Evolutionary conservation across 495 filamentous ascomycete genomes (phyloP), one percentile per base, ranked within the genome.

Genomic region (Penicillium taxi): DNA sequence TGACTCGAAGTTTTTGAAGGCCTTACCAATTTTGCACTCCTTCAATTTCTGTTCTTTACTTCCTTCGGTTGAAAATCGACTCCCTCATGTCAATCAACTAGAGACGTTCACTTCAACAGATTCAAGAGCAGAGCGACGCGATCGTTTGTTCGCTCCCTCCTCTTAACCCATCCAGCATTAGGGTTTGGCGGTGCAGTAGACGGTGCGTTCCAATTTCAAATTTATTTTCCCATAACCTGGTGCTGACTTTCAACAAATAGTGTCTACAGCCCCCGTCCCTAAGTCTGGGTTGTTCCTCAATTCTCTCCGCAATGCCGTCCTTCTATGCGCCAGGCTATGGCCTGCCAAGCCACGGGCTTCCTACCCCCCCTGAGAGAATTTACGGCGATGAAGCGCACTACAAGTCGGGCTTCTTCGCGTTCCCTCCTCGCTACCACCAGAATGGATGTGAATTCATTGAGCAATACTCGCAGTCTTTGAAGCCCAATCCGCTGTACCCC

Each of bases 371-470:
- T 43, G 63, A 70, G 42, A 40, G 67, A 48, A 52, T 58, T 42
- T 54, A 43, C 36, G 52, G 53, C 55, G 65, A 67, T 36, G 58
- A 53, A 11, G 47, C 62, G 26, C 64, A 62, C 49, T 70, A 66
- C 50, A 50, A 58, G 23, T 41, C 63, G 36, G 58, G 54, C 32
- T 58, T 61, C 27, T 50, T 65, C 26, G 63, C 57, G 27, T 70
- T 67, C 41, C 62, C 63, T 20, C 62, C 58, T 35, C 65, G 65
- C 26, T 69, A 67, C 50, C 55, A 63, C 28, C 67, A 70, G 55
- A 66, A 47, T 38, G 67, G 67, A 38, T 63, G 53, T 37, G 67
- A 70, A 32, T 70, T 70, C 48, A 69, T 70, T 47, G 67, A 70
- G 39, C 65, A 69, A 50, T 70, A 67, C 49, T 65, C 67, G 22